phyloP scores from a whole-genome alignment of 2,329 filamentous ascomycete species.

The Fusarium palustre region DNA sequence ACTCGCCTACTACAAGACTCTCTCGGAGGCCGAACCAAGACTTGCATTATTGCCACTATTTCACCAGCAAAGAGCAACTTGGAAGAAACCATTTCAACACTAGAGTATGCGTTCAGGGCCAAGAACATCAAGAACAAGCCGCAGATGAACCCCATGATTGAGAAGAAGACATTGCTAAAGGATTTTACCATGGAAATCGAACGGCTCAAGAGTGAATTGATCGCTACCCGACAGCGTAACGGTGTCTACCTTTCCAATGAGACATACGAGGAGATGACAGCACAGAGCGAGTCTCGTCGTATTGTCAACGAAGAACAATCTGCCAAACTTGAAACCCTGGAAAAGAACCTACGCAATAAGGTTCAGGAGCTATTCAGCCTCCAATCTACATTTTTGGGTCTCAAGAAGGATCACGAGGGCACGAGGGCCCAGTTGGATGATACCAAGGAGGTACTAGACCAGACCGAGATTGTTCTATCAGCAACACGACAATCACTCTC shows the following conservation, averaged over 20 bases:
- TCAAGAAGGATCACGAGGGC: constrained; percentile 91
- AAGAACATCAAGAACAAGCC: constrained; percentile 99
- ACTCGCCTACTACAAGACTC: constrained; percentile 96
- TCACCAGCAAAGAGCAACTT: constrained; percentile 95
- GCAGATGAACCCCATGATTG: constrained; percentile 90
- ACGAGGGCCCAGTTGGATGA: constrained; percentile 79
- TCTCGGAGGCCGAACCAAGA: constrained; percentile 93
- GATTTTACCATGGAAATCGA: constrained; percentile 96
- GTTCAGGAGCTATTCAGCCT: constrained; percentile 90
- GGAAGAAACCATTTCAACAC: constrained; percentile 96
- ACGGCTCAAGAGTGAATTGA: constrained; percentile 91
- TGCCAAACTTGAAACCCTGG: constrained; percentile 92
- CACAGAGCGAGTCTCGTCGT: constrained; percentile 89
- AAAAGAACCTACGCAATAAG: constrained; percentile 90
- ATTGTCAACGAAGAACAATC: constrained; percentile 93
- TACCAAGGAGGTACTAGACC: constrained; percentile 83
- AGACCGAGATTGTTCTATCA: constrained; percentile 85
- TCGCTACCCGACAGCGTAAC: constrained; percentile 91
- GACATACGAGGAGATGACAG: constrained; percentile 88
- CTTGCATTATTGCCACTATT: constrained; percentile 97
- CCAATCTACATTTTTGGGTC: constrained; percentile 84
- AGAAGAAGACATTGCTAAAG: constrained; percentile 89
- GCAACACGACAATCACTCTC: constrained; percentile 80
- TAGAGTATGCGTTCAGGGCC: constrained; percentile 96
- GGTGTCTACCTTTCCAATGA: constrained; percentile 94